Percentiles rank a stretch among this genome's conserved stretches.
Conservation (phyloP, 306 rosid species). For the Pyrus communis region DNA sequence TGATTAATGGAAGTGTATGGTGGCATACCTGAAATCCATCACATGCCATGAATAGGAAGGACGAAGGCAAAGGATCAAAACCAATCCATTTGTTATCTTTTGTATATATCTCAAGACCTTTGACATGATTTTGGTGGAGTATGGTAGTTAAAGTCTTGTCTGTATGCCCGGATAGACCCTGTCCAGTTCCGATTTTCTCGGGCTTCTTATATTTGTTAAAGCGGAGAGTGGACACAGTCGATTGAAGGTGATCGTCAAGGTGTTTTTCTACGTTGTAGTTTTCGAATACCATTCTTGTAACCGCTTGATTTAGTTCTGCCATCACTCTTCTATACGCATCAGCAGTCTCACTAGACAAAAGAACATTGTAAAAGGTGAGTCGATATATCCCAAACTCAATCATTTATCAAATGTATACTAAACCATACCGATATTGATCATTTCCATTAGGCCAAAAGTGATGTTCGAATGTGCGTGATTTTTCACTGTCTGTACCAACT, state of each 20-base stretch:
- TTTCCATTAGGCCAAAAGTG: constrained; percentile 27
- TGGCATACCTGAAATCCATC: not conserved
- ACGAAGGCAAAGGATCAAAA: not conserved
- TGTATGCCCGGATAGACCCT: not conserved
- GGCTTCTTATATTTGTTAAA: not conserved
- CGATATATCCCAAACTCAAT: too few species aligned
- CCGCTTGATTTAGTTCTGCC: too few species aligned
- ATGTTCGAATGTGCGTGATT: not conserved
- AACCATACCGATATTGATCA: not conserved
- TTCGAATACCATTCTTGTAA: too few species aligned
- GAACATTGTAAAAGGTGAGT: too few species aligned
- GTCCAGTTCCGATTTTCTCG: not conserved
- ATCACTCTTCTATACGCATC: too few species aligned
- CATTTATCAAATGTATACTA: too few species aligned
- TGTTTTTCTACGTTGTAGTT: too few species aligned
- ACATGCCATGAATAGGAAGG: not conserved
- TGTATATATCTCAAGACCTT: not conserved
- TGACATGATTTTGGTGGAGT: not conserved
- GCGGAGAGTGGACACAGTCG: not conserved
- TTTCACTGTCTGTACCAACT: too few species aligned
- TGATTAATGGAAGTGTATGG: not conserved
- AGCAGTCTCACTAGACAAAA: too few species aligned
- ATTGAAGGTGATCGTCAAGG: not conserved
- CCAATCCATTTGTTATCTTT: not conserved
- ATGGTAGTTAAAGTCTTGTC: not conserved